Conservation (phyloP, 2,329 filamentous ascomycete genomes). For the Pseudogymnoascus sp. region DNA sequence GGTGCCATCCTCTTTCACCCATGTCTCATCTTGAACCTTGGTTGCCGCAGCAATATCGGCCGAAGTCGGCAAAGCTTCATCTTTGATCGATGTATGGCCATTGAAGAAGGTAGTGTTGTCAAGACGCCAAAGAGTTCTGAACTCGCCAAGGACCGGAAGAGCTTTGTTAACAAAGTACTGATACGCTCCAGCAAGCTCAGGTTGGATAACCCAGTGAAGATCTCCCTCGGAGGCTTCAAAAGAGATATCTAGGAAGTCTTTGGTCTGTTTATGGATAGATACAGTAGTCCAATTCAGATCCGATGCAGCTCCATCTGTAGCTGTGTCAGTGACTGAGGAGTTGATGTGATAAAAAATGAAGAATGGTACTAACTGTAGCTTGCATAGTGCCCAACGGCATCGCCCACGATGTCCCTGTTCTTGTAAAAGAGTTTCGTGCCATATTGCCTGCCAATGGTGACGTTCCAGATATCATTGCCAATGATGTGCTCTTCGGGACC, state of each 20-base stretch:
- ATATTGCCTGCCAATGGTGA: conserved; percentile 16
- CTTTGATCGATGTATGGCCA: conserved; percentile 37
- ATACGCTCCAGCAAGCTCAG: conserved; percentile 42
- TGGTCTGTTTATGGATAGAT: conserved; percentile 32
- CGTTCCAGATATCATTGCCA: conserved; percentile 19
- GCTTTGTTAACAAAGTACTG: conserved; percentile 45
- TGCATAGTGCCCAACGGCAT: conserved; percentile 6
- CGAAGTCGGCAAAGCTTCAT: conserved; percentile 37
- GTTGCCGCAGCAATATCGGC: conserved; percentile 35
- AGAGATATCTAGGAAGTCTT: conserved; percentile 38
- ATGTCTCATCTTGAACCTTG: conserved; percentile 47
- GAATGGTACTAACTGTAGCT: not conserved
- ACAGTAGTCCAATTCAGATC: conserved; percentile 41
- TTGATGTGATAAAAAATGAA: conserved; percentile 7
- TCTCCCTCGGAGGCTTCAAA: conserved; percentile 40
- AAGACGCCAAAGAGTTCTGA: conserved; percentile 41
- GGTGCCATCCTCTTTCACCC: conserved; percentile 37
- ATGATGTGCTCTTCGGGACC: conserved; percentile 11
- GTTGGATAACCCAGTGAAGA: conserved; percentile 44
- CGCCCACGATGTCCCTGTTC: conserved; percentile 14
- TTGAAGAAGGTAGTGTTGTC: conserved; percentile 40
- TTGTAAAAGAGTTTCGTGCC: conserved; percentile 17
- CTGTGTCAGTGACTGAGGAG: not conserved
- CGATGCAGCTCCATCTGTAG: conserved; percentile 36
- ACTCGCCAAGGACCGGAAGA: conserved; percentile 40